A percentile compares a stretch with the other conserved stretches of the same genome.
phyloP scores from a whole-genome alignment of 2,329 filamentous ascomycete species.

The Trichoderma arundinaceum region DNA sequence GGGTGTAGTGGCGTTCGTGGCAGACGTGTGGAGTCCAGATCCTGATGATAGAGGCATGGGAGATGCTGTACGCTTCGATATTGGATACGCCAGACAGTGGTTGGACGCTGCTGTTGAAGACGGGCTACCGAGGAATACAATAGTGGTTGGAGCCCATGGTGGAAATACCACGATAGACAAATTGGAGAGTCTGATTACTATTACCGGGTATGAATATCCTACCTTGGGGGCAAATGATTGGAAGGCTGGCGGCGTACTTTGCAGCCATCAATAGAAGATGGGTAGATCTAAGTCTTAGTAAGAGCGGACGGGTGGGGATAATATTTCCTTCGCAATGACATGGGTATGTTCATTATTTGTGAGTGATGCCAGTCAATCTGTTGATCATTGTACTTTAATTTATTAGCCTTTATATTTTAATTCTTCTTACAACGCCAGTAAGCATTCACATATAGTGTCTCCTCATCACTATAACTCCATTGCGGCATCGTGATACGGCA shows the following conservation, averaged over 20 bases:
- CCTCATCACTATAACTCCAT: too few species aligned
- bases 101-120: slow-evolving; percentile 41
- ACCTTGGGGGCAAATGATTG: background rate
- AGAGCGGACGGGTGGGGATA: background rate
- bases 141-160: background rate
- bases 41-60: slow-evolving; percentile 4
- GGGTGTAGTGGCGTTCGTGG: background rate
- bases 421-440: too few species aligned
- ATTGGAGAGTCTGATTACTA: slow-evolving; percentile 1
- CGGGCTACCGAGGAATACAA: background rate
- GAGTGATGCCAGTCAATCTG: background rate
- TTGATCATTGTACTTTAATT: background rate
- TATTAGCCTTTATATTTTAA: background rate
- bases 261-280: background rate
- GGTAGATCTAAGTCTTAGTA: too few species aligned
- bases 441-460: too few species aligned
- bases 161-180: slow-evolving; percentile 7
- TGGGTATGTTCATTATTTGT: background rate
- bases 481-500: too few species aligned
- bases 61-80: slow-evolving; percentile 14
- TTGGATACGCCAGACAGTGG: slow-evolving; percentile 34
- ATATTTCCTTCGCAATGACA: background rate
- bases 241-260: slow-evolving; percentile 3
- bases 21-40: slow-evolving; percentile 8
- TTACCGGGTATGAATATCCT: slow-evolving; percentile 5